Conservation (phyloP, 495 filamentous ascomycete species). For the Astrothelium macrocarpum region DNA sequence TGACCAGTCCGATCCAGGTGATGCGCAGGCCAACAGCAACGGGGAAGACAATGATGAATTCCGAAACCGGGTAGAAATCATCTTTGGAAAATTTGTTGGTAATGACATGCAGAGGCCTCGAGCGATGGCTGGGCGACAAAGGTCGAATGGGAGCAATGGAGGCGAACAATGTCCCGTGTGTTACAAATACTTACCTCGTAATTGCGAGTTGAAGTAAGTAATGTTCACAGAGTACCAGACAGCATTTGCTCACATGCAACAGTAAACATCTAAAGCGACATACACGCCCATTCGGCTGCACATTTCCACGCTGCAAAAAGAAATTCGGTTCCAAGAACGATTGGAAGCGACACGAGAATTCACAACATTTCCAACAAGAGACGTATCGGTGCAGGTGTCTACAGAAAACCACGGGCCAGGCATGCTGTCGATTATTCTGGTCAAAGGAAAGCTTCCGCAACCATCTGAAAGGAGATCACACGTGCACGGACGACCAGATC, state of each 20-base stretch:
- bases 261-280: slow-evolving; percentile 90
- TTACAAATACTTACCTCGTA: slow-evolving; percentile 13
- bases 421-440: slow-evolving; percentile 53
- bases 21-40: background rate
- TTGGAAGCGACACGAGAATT: slow-evolving; percentile 93
- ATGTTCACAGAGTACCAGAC: too few relatives aligned
- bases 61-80: background rate
- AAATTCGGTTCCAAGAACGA: slow-evolving; percentile 87
- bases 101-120: background rate
- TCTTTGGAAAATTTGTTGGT: background rate
- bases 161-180: slow-evolving; percentile 8
- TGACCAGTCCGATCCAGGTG: background rate
- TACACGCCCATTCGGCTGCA: slow-evolving; percentile 79
- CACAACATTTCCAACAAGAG: slow-evolving; percentile 68
- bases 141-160: background rate
- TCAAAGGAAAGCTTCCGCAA: slow-evolving; percentile 50
- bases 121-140: background rate
- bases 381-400: slow-evolving; percentile 62
- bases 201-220: slow-evolving; percentile 54
- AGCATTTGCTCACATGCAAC: background rate
- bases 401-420: slow-evolving; percentile 12
- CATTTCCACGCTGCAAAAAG: slow-evolving; percentile 61
- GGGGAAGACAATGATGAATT: background rate
- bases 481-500: slow-evolving; percentile 35
- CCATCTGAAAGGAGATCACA: slow-evolving; percentile 50